These are phyloP conservation scores for Tremellales sp. DNA, from an alignment of 1,284 basidiomycete species.

Conservation along the genomic window DNA sequence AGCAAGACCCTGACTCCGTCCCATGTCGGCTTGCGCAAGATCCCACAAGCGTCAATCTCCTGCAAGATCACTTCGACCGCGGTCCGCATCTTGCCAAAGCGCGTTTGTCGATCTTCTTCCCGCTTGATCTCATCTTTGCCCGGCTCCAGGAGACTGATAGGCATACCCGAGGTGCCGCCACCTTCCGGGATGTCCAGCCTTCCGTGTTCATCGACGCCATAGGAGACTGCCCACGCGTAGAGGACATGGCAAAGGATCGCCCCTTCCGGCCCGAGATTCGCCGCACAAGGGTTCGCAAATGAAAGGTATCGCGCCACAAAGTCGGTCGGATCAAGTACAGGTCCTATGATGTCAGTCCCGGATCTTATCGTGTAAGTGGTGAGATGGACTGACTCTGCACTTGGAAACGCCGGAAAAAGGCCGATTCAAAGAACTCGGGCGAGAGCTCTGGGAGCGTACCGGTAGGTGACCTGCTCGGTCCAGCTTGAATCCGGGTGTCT, in stretches of 20 bases:
- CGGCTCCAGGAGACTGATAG: conserved; percentile 15
- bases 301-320: conserved; percentile 61
- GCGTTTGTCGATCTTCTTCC: conserved; percentile 43
- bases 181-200: conserved; percentile 41
- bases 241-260: conserved; percentile 53
- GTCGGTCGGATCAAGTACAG: conserved; percentile 58
- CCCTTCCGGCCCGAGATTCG: conserved; percentile 54
- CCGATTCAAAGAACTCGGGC: conserved; percentile 71
- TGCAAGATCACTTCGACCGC: conserved; percentile 71
- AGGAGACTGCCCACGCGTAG: conserved; percentile 79
- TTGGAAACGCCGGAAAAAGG: conserved; percentile 74
- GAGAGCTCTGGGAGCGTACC: conserved; percentile 63
- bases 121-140: conserved; percentile 39
- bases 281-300: conserved; percentile 52
- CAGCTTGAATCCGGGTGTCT: conserved; percentile 5
- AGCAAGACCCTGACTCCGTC: conserved; percentile 76
- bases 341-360: conserved; percentile 32
- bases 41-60: conserved; percentile 69
- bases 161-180: conserved; percentile 17
- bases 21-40: conserved; percentile 76
- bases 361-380: not conserved
- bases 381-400: conserved; percentile 63
- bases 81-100: conserved; percentile 51
- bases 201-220: conserved; percentile 74
- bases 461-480: conserved; percentile 35